Percentiles rank a stretch among this genome's conserved stretches.
These are phyloP conservation scores for Darksidea phi DNA, from an alignment of 495 filamentous ascomycete species.

Conservation along the genomic window DNA sequence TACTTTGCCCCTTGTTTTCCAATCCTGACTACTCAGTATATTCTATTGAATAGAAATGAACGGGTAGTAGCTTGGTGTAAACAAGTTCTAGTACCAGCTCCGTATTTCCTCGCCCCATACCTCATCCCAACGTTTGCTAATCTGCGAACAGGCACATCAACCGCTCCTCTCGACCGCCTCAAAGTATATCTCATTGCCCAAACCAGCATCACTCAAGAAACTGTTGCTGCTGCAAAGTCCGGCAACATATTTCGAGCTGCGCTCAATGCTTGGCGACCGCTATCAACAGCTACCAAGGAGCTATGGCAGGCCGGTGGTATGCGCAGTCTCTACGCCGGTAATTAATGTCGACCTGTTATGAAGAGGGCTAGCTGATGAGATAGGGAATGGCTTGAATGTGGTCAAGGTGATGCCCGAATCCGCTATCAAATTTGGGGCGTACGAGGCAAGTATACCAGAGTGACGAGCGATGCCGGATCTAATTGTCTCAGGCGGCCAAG, in stretches of 20 bases:
- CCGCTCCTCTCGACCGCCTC: slow-evolving; percentile 91
- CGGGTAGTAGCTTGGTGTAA: no score
- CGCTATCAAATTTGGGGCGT: slow-evolving; percentile 94
- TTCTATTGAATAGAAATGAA: no score
- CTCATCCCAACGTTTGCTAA: no score
- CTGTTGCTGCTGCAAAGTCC: slow-evolving; percentile 65
- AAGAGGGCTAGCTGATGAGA: slow-evolving; percentile 39
- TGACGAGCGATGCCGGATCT: slow-evolving; percentile 2
- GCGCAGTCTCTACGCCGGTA: slow-evolving; percentile 91
- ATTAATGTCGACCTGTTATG: slow-evolving; percentile 38
- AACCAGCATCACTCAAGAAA: slow-evolving; percentile 61
- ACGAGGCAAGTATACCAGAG: slow-evolving; percentile 59
- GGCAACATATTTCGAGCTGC: slow-evolving; percentile 67
- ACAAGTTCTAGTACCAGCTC: no score
- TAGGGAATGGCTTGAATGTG: slow-evolving; percentile 95
- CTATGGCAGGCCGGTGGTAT: slow-evolving; percentile 87
- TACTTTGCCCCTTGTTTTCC: no score
- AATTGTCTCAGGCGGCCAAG: slow-evolving; percentile 68
- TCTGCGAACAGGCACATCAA: slow-evolving; percentile 53
- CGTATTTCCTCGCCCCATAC: no score
- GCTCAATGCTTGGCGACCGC: slow-evolving; percentile 63
- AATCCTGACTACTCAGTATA: no score
- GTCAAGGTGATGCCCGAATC: slow-evolving; percentile 98
- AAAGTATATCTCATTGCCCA: slow-evolving; percentile 98
- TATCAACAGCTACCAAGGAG: slow-evolving; percentile 68